phyloP scores from a whole-genome alignment of 1,284 basidiomycete genomes.

The Afroboletus lepidellus region DNA sequence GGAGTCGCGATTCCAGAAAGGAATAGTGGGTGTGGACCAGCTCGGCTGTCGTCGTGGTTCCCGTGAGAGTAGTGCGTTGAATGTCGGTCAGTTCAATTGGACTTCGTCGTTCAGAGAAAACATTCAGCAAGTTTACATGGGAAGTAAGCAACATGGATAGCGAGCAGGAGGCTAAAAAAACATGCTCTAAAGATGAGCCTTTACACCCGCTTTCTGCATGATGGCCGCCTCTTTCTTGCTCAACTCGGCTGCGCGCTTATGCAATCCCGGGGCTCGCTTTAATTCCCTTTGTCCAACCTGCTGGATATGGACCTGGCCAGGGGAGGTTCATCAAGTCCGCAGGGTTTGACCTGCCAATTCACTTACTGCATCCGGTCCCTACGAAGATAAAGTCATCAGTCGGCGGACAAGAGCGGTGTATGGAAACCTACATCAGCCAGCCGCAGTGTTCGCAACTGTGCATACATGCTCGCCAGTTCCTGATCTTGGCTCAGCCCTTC shows the following conservation, averaged over 20 bases:
- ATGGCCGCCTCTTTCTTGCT: conserved; percentile 60
- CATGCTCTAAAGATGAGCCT: conserved; percentile 46
- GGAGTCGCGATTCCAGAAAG: neutral
- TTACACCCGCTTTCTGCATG: conserved; percentile 58
- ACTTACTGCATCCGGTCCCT: conserved; percentile 82
- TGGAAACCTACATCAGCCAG: conserved; percentile 77
- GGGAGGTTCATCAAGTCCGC: conserved; percentile 6
- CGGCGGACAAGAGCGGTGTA: conserved; percentile 9
- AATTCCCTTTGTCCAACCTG: conserved; percentile 90
- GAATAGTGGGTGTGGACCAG: neutral
- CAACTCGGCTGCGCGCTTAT: conserved; percentile 50
- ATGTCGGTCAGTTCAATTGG: too few species aligned
- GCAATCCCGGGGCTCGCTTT: conserved; percentile 61
- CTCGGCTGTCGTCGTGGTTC: neutral
- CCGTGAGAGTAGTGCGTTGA: neutral
- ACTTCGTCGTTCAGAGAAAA: too few species aligned
- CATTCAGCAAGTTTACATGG: too few species aligned
- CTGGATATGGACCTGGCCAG: conserved; percentile 80
- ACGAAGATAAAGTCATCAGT: conserved; percentile 10
- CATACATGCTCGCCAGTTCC: conserved; percentile 77
- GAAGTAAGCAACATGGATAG: neutral
- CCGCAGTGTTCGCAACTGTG: conserved; percentile 81
- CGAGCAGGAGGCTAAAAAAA: neutral
- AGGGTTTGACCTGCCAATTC: neutral
- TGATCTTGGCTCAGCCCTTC: conserved; percentile 94